A percentile compares a stretch with the other conserved stretches of the same genome.
phyloP scores from a whole-genome alignment of 805 yeast species.

The Schizosaccharomyces osmophilus region DNA sequence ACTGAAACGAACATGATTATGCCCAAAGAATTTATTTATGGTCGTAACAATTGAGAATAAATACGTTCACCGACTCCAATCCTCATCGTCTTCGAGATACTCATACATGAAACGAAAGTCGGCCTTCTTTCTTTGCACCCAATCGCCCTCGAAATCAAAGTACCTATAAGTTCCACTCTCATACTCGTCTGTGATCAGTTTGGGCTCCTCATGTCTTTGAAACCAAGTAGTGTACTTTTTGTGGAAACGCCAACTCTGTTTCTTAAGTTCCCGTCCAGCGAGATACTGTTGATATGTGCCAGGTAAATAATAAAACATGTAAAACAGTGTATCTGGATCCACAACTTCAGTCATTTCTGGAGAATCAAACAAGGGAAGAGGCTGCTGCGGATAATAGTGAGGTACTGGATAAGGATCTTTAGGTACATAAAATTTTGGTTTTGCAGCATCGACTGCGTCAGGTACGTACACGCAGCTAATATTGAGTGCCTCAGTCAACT shows the following conservation, averaged over 20 bases:
- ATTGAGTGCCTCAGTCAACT: constrained; percentile 4
- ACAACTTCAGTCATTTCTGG: constrained; percentile 39
- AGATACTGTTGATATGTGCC: constrained; percentile 46
- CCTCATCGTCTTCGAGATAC: constrained; percentile 18
- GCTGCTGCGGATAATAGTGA: constrained; percentile 71
- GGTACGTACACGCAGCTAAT: constrained; percentile 33
- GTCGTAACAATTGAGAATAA: not conserved
- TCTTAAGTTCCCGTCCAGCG: constrained; percentile 57
- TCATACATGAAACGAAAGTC: constrained; percentile 29
- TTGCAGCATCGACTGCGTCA: constrained; percentile 75
- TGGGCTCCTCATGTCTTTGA: constrained; percentile 35
- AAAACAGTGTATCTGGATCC: constrained; percentile 70
- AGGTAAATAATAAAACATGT: constrained; percentile 70
- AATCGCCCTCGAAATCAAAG: constrained; percentile 40
- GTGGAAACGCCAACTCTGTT: constrained; percentile 66
- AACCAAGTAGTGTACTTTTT: constrained; percentile 60
- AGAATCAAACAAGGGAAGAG: constrained; percentile 27
- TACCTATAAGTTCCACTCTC: constrained; percentile 42
- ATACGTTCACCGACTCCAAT: not conserved
- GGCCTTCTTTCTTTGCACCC: constrained; percentile 38
- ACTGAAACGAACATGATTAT: not conserved
- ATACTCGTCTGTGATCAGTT: constrained; percentile 18
- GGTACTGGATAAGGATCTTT: constrained; percentile 73
- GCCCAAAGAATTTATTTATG: not conserved
- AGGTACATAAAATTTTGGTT: constrained; percentile 54